Conservation (phyloP, 768 basidiomycete genomes). For the Macrolepiota fuliginosa region DNA sequence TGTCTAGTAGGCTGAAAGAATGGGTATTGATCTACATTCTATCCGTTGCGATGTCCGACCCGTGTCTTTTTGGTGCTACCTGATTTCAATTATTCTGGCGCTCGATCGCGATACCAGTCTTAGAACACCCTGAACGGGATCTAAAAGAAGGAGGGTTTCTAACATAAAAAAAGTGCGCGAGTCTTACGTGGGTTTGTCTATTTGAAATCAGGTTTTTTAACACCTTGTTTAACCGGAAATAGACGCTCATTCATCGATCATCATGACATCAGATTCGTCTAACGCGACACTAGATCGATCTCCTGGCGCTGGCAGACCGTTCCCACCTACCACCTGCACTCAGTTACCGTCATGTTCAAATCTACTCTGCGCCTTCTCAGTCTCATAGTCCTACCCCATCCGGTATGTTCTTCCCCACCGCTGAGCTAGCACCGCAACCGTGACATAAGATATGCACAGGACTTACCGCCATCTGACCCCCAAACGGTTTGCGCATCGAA, state of each 20-base stretch:
- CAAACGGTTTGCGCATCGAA: background rate
- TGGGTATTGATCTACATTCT: background rate
- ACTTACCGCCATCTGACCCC: background rate
- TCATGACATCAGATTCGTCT: too few species aligned
- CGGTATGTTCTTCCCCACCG: background rate
- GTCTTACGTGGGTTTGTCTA: background rate
- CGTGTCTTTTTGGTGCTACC: background rate
- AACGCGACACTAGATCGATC: background rate
- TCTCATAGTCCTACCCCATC: conserved; percentile 9
- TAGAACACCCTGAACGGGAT: background rate
- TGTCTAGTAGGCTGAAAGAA: background rate
- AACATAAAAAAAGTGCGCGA: background rate
- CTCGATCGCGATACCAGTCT: background rate
- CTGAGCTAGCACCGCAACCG: background rate
- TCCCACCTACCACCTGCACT: background rate
- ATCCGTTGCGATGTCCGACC: background rate
- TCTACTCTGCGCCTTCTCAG: background rate
- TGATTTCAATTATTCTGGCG: background rate
- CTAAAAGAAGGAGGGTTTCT: background rate
- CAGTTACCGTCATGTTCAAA: conserved; percentile 1
- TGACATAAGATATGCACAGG: background rate
- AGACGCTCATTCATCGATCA: background rate
- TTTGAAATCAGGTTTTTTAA: background rate
- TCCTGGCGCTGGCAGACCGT: background rate
- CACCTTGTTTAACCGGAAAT: background rate